Base-by-base conservation (phyloP, 768 basidiomycete genomes). In the Tubosaeta brunneosetosa region DNA sequence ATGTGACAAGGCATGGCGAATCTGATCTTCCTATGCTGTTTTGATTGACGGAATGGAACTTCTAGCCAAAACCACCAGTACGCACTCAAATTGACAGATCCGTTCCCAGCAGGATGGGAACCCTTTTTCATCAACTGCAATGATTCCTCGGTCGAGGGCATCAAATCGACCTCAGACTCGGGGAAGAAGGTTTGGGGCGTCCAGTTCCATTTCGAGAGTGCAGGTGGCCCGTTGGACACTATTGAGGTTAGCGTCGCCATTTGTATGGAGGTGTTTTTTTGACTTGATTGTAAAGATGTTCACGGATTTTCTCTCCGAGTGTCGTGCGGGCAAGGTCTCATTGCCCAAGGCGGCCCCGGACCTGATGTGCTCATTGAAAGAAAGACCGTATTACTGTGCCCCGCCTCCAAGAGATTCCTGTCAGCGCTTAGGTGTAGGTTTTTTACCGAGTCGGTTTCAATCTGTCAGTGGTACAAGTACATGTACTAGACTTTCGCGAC, bases 61-160 rank as follows among this genome's bases (percentile, higher is more conserved):
- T 33, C 3, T 48, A 90, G 91, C 60, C 91, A 93, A 86, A 97
- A 99, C 72, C 94, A 97, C 67, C 97, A 98, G 62, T 99, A 98
- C 70, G 97, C 97, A n/a, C 77, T 98, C 52, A 87, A 84, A 66
- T 74, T 98, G 48, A 85, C 87, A 55, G 95, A 98, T 65, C 89
- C 93, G 4, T 97, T 97, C 89, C 97, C 97, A 26, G 75, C 79
- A 52, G 97, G 94, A 16, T 99, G 93, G 94, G 93, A 95, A 61
- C 95, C 95, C 0, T 98, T 95, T 81, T 99, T 99, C 78, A 95
- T 98, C 76, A 99, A 97, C 73, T 97, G 93, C 73, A 98, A 97
- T 65, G 95, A 98, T 73, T 97, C 95, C 14, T 97, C 93, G 1
- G 94, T 98, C 14, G 97, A 98, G 68, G 97, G 97, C 36, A 97